Evolutionary conservation across 78 protist species (phyloP).

Genomic region (Isochrysis galbana): DNA sequence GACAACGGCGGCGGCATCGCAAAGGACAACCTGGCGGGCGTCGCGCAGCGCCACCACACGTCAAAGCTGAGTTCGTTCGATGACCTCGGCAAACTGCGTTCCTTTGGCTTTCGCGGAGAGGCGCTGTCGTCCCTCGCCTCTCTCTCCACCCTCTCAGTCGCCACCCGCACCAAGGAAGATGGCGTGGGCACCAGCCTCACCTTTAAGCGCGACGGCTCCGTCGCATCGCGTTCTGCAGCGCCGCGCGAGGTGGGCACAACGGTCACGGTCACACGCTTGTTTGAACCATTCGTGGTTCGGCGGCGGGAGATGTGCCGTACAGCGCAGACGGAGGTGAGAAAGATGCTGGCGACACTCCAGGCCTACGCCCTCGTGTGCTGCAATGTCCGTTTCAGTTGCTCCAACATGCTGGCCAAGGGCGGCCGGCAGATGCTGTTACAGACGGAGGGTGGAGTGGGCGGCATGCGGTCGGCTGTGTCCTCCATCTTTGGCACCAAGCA

Average conservation of each 20-base stretch:
- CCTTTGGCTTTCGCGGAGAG: conserved; percentile 96
- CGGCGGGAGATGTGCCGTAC: not conserved
- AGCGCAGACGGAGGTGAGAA: conserved; percentile 62
- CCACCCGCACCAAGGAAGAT: conserved; percentile 9
- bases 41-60: conserved; percentile 77
- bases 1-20: conserved; percentile 84
- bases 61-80: conserved; percentile 69
- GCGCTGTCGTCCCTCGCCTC: conserved; percentile 86
- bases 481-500: conserved; percentile 67
- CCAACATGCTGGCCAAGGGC: conserved; percentile 29
- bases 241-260: not conserved
- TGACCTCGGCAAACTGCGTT: conserved; percentile 65
- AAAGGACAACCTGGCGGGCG: conserved; percentile 31
- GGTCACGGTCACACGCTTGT: not conserved
- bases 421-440: conserved; percentile 21
- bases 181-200: conserved; percentile 9
- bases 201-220: not conserved
- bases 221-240: not conserved
- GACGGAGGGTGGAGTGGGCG: not conserved
- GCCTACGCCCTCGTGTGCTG: conserved; percentile 67
- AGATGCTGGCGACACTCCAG: conserved; percentile 37
- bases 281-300: not conserved
- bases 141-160: conserved; percentile 8
- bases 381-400: conserved; percentile 1
- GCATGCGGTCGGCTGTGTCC: conserved; percentile 49